Percentiles rank a stretch among this genome's conserved stretches.
These are phyloP conservation scores for Lithospermum erythrorhizon DNA, from an alignment of 257 asterid species.

Conservation along the genomic window DNA sequence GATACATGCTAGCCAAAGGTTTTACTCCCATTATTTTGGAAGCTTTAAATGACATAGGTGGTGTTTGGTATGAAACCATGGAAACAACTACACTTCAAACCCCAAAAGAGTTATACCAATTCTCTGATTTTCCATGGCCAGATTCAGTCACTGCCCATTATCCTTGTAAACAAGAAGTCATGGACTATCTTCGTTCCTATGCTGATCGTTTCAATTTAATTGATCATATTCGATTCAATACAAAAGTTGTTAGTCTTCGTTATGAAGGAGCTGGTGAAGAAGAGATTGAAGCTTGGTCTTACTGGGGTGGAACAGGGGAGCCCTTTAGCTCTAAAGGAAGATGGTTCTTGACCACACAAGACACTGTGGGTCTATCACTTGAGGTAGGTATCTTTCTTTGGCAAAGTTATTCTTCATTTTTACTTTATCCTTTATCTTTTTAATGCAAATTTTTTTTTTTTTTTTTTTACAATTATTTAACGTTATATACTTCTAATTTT, in stretches of 20 bases:
- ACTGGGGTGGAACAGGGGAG: constrained; percentile 28
- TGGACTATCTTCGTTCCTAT: constrained; percentile 29
- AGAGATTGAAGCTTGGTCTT: constrained; percentile 21
- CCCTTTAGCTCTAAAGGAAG: constrained; percentile 20
- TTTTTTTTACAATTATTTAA: too few species aligned
- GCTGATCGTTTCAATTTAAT: constrained; percentile 26
- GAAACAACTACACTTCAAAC: constrained; percentile 26
- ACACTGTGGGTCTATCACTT: constrained; percentile 10
- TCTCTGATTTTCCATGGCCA: constrained; percentile 53
- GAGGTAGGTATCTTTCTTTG: constrained; percentile 7
- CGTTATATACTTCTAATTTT: too few species aligned
- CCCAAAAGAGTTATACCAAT: constrained; percentile 27
- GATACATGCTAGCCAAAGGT: constrained; percentile 30
- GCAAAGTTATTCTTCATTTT: too few species aligned
- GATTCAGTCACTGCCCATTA: constrained; percentile 19
- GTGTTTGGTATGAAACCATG: constrained; percentile 20
- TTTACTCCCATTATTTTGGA: neutral
- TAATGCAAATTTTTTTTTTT: too few species aligned
- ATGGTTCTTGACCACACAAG: constrained; percentile 25
- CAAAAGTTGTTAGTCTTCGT: constrained; percentile 25
- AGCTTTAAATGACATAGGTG: neutral
- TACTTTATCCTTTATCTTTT: neutral
- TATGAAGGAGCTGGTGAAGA: constrained; percentile 17
- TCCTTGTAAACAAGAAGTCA: constrained; percentile 20
- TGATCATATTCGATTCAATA: constrained; percentile 23